Base-by-base conservation (phyloP, 768 basidiomycete genomes). In the Lyophyllum decastes region DNA sequence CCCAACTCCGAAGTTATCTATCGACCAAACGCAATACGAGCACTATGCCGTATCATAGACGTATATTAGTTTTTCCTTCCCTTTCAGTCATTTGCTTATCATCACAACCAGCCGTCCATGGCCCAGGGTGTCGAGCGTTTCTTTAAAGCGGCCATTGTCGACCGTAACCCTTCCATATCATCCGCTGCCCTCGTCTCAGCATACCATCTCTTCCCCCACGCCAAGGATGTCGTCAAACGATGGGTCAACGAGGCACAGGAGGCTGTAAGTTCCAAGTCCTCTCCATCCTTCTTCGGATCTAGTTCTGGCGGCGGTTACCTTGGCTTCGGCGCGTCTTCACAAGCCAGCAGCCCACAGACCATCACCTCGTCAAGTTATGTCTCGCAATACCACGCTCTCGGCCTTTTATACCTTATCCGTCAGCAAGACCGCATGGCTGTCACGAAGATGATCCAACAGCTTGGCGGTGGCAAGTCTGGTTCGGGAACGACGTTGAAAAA, bases 161-260 rank as follows among this genome's bases (percentile, higher is more conserved):
- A 98, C 79, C 88, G 90, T 59, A 97, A 92, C 67, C 88, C 95
- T 1, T 92, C 94, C 56, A 97, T 98, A 67, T 91, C 97, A 5
- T 95, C 95, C 22, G 95, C 96, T 27, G 94, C 97, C 3, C 85
- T 99, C 66, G 92, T 99, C 46, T 98, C 97, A 14, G 90, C 97
- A 1, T 98, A 98, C 70, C 96, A 99, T 73, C 84, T 98, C 59
- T 96, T 89, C 82, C 94, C 94, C 48, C 78, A 86, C 59, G 92
- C 96, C 1, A 94, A 93, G 68, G 94, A 98, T 62, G 94, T 98
- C 49, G 96, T 98, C 60, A 95, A 94, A 69, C 89, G 97, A 66
- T 99, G 97, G 97, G 93, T 93, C n/a, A 98, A 98, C 72, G 97
- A 99, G 74, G 93, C 90, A 0, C 95, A 98, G 67, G 97, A 99